Evolutionary conservation across 176 grass and related monocot species (phyloP).

Genomic region (Panicum miliaceum): DNA sequence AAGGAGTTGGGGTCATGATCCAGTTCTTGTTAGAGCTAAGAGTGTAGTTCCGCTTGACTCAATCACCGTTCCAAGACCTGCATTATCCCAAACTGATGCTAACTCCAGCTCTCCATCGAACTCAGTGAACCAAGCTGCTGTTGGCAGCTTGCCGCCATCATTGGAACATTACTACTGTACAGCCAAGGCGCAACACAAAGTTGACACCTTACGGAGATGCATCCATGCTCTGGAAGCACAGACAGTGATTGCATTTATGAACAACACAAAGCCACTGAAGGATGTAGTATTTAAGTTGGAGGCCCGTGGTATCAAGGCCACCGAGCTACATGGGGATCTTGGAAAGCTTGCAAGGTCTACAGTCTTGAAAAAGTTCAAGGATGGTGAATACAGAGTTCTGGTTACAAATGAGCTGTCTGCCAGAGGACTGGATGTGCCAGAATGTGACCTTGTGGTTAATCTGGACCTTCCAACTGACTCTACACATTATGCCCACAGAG

Average conservation of each 20-base stretch:
- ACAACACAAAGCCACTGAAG: conserved; percentile 89
- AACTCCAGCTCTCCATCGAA: conserved; percentile 43
- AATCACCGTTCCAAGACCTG: conserved; percentile 52
- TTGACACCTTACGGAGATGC: conserved; percentile 87
- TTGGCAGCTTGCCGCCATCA: conserved; percentile 81
- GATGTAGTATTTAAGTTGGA: conserved; percentile 97
- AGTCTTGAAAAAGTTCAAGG: conserved; percentile 85
- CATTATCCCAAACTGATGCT: conserved; percentile 37
- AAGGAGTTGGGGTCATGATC: conserved; percentile 82
- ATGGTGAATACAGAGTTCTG: conserved; percentile 82
- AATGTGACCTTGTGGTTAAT: conserved; percentile 97
- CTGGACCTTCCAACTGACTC: conserved; percentile 94
- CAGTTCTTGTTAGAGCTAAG: conserved; percentile 83
- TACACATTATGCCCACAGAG: conserved; percentile 88
- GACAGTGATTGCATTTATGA: conserved; percentile 91
- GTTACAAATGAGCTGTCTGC: conserved; percentile 91
- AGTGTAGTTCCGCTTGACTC: conserved; percentile 79
- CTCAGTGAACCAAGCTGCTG: conserved; percentile 64
- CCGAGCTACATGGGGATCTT: conserved; percentile 84
- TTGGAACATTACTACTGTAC: conserved; percentile 87
- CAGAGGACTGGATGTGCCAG: conserved; percentile 85
- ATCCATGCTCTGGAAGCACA: conserved; percentile 80
- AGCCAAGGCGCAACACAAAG: conserved; percentile 84
- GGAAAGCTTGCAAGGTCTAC: conserved; percentile 87
- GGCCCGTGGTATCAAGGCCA: conserved; percentile 81